Base-by-base conservation (phyloP, 2,329 filamentous ascomycete genomes). In the Sporothrix sp. region DNA sequence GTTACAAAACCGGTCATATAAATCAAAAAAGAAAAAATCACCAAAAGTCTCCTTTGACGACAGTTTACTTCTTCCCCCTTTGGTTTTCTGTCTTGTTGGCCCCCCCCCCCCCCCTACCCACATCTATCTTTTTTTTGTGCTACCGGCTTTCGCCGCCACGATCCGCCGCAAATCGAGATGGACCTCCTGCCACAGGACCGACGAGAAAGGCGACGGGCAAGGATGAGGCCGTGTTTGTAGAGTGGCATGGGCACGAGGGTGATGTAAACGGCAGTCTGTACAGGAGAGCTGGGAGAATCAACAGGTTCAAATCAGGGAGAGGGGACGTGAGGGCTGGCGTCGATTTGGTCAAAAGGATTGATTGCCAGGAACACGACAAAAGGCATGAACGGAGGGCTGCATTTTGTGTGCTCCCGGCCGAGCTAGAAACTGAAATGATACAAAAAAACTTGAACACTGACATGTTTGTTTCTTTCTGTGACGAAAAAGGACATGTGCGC, bases 1-100 rank as follows among this genome's bases (percentile, higher is more conserved):
- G 46, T 33, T 52, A 46, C 54, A 54, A 50, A 52, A 50, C 39
- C 46, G 54, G 54, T 47, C 54, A 54, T 53, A 49, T 38, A 46
- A 49, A 46, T 42, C 39, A 49, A 38, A 46, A 54, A 49, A 37
- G 38, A 44, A 44, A 44, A 38, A 33, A 27, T 42, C 38, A 36
- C 38, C 40, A 39, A 45, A 40, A 51, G 11, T 35, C 45, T 48
- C 33, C 23, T 21, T 48, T 48, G 45, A 37, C 23, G 45, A 48
- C 37, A 20, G 14, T 36, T 23, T 38, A 27, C 25, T 38, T 36
- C 35, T 21, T 38, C n/a, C 30, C 18, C 13, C 25, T 23, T 20
- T 25, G 8, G 14, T 13, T n/a, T 21, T 27, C 44, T 27, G 3
- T 27, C 32, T 48, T 39, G 23, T 48, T 21, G 3, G 11, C 23